Conservation (phyloP, 2,329 filamentous ascomycete species). For the Macrophomina phaseolina region DNA sequence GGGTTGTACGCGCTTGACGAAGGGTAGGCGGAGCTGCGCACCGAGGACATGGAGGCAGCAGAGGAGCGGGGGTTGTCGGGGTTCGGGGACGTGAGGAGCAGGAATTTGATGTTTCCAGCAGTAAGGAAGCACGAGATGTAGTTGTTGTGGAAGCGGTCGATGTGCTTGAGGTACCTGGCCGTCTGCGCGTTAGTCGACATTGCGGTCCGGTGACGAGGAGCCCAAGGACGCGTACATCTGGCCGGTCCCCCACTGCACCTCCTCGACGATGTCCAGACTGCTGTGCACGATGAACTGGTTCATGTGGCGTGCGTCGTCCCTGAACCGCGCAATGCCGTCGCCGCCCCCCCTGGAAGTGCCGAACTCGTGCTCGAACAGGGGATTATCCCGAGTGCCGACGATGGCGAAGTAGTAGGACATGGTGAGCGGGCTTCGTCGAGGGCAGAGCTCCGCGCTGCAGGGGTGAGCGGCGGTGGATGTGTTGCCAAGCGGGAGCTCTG, state of each 20-base stretch:
- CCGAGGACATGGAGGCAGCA: conserved; percentile 38
- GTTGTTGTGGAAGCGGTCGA: conserved; percentile 96
- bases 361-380: conserved; percentile 96
- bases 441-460: neutral
- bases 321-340: conserved; percentile 88
- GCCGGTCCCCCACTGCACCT: conserved; percentile 89
- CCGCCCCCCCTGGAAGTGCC: conserved; percentile 95
- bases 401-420: conserved; percentile 99
- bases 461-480: neutral
- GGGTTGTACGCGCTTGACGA: conserved; percentile 72
- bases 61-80: conserved; percentile 27
- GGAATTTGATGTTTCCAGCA: conserved; percentile 88
- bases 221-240: conserved; percentile 66
- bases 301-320: conserved; percentile 85
- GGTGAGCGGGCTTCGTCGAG: conserved; percentile 34
- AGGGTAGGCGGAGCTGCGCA: conserved; percentile 65
- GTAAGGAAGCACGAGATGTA: conserved; percentile 96
- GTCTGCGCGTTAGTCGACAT: conserved; percentile 25
- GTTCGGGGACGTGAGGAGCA: conserved; percentile 84
- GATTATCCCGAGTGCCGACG: conserved; percentile 92
- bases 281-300: conserved; percentile 98
- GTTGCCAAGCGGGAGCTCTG: conserved; percentile 3
- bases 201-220: neutral
- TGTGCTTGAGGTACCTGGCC: conserved; percentile 87
- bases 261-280: conserved; percentile 91